Evolutionary conservation across 176 grass and related monocot species (phyloP).

Genomic region (Phragmites australis): DNA sequence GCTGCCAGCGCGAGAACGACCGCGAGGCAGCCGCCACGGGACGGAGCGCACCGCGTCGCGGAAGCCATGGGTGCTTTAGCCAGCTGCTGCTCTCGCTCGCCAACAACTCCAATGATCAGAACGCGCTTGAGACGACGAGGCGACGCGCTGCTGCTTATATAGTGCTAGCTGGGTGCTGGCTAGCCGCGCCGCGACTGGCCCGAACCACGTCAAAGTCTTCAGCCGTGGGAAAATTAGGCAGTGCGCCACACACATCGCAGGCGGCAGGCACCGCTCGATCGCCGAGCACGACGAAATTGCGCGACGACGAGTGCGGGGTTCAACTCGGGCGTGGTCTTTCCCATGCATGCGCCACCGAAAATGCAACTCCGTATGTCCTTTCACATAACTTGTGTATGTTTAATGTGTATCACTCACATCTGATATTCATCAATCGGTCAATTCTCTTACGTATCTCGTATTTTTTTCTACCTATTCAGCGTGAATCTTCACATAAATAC

Average conservation of each 20-base stretch:
- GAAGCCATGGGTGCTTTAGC: not conserved
- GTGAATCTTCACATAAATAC: too few relatives aligned
- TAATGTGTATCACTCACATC: too few relatives aligned
- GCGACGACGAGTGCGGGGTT: not conserved
- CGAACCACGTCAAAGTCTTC: not conserved
- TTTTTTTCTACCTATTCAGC: too few relatives aligned
- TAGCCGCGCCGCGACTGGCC: not conserved
- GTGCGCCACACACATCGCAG: not conserved
- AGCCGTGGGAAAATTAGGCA: conserved; percentile 22
- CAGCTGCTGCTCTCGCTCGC: not conserved
- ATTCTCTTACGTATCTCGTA: too few relatives aligned
- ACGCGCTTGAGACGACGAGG: not conserved
- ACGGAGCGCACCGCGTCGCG: not conserved
- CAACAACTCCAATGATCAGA: conserved; percentile 2
- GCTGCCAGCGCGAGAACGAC: not conserved
- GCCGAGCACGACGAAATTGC: not conserved
- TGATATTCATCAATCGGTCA: too few relatives aligned
- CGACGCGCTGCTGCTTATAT: conserved; percentile 13
- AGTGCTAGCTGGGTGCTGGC: not conserved
- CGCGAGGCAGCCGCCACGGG: conserved; percentile 7
- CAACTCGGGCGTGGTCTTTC: not conserved
- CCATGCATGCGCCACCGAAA: not conserved
- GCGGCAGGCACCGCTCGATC: not conserved
- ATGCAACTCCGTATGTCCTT: too few relatives aligned
- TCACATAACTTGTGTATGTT: too few relatives aligned